These are phyloP conservation scores for Hylodesmum podocarpum DNA, from an alignment of 306 rosid species.

Conservation along the genomic window DNA sequence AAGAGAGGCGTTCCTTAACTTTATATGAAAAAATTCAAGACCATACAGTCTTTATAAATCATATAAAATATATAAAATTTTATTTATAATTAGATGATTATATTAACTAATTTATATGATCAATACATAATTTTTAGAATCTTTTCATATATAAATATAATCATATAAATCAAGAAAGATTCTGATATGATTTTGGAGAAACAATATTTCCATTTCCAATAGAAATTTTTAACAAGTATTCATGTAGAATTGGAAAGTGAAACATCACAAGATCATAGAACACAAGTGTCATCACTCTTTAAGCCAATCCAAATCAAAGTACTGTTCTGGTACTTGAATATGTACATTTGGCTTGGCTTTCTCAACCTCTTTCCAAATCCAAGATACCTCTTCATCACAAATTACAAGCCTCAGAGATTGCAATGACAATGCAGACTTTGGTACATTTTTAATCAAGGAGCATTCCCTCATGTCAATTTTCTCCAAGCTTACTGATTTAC, in stretches of 20 bases:
- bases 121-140: too few species aligned
- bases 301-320: conserved; percentile 73
- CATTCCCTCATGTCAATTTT: conserved; percentile 97
- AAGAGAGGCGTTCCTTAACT: too few species aligned
- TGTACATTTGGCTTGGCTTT: conserved; percentile 51
- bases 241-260: conserved; percentile 10
- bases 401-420: conserved; percentile 55
- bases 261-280: conserved; percentile 3
- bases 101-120: too few species aligned
- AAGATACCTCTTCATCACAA: conserved; percentile 80
- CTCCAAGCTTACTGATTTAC: conserved; percentile 54
- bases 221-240: conserved; percentile 17
- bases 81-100: too few species aligned
- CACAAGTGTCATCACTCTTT: conserved; percentile 37
- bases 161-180: too few species aligned
- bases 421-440: conserved; percentile 51
- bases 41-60: too few species aligned
- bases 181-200: neutral
- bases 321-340: conserved; percentile 66
- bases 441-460: conserved; percentile 49
- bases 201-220: neutral
- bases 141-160: too few species aligned
- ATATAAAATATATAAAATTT: too few species aligned
- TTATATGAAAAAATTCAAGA: too few species aligned
- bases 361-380: conserved; percentile 64